phyloP scores from a whole-genome alignment of 1,284 basidiomycete genomes.

The Cryptococcus depauperatus region DNA sequence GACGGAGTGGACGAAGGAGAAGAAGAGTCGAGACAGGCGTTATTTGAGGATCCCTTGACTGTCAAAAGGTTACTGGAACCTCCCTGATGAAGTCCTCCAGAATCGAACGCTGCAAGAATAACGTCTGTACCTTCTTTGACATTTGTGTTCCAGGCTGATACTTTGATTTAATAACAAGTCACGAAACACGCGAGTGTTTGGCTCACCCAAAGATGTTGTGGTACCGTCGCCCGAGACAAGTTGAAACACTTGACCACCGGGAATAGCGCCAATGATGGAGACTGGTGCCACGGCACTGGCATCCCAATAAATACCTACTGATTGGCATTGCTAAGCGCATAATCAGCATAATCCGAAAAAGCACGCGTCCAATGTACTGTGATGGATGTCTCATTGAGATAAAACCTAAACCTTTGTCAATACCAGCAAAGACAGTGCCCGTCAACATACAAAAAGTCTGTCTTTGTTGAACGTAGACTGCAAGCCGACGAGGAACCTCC shows the following conservation, averaged over 20 bases:
- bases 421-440: background rate
- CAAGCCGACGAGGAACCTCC: conserved; percentile 13
- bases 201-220: conserved; percentile 14
- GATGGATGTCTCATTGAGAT: conserved; percentile 29
- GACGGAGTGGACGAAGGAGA: conserved; percentile 29
- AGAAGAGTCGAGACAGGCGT: conserved; percentile 22
- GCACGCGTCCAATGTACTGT: conserved; percentile 15
- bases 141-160: conserved; percentile 30
- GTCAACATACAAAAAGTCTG: conserved; percentile 25
- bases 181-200: background rate
- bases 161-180: background rate
- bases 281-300: conserved; percentile 22
- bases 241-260: conserved; percentile 33
- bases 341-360: background rate
- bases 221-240: conserved; percentile 14
- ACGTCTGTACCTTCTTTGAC: conserved; percentile 27
- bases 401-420: conserved; percentile 19
- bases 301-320: conserved; percentile 32
- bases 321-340: conserved; percentile 24
- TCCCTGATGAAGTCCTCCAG: conserved; percentile 15
- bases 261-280: conserved; percentile 34
- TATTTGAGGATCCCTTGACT: conserved; percentile 17
- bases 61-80: conserved; percentile 29
- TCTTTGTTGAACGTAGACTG: conserved; percentile 14
- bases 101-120: conserved; percentile 33